Conservation (phyloP, 441 rosid species). For the Populus hybrid region DNA sequence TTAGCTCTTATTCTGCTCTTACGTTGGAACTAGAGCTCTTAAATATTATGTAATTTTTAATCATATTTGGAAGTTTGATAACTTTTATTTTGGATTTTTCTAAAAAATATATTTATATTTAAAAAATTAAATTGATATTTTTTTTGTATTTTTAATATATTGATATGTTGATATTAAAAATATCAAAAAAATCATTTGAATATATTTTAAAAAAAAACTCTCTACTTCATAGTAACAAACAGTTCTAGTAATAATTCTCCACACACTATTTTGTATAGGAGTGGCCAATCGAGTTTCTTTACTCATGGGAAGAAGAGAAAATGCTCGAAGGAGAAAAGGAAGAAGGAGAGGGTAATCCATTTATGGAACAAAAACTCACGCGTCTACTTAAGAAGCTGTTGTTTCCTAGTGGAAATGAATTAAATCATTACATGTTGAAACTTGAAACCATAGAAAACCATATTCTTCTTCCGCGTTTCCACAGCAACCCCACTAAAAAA, state of each 20-base stretch:
- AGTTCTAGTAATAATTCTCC: background rate
- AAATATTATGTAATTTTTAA: too few species aligned
- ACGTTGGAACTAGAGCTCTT: too few species aligned
- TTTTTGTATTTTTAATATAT: too few species aligned
- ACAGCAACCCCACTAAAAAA: slow-evolving; percentile 44
- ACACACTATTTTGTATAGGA: slow-evolving; percentile 25
- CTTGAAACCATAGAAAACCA: slow-evolving; percentile 13
- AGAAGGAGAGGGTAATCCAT: background rate
- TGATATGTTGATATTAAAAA: too few species aligned
- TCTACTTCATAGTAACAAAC: too few species aligned
- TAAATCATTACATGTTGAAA: slow-evolving; percentile 29
- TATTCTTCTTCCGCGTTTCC: slow-evolving; percentile 26
- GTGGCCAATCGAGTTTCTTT: background rate
- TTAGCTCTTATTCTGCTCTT: too few species aligned
- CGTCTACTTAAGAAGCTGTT: background rate
- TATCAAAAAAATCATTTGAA: too few species aligned
- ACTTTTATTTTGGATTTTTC: too few species aligned
- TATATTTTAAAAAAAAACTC: too few species aligned
- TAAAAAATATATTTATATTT: too few species aligned
- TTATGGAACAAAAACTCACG: background rate
- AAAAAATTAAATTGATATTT: too few species aligned
- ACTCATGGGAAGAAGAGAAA: background rate
- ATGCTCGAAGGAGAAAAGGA: background rate
- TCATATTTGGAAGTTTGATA: too few species aligned
- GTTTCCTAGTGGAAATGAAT: background rate